These are phyloP conservation scores for Cyphellophora europaea DNA, from an alignment of 2,329 filamentous ascomycete genomes.

Conservation along the genomic window DNA sequence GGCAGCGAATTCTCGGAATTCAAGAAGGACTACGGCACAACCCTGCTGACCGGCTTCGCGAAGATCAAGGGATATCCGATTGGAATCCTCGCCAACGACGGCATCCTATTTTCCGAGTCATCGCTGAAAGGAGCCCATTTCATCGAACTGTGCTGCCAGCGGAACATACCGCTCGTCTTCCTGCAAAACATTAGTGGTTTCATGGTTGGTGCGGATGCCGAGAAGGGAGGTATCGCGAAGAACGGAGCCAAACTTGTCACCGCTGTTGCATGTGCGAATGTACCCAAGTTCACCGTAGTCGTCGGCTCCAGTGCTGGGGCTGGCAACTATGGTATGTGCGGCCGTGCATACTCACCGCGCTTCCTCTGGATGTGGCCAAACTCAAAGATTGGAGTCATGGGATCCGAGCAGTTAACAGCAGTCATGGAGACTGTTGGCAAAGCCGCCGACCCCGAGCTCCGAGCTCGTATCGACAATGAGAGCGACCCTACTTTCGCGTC, in stretches of 20 bases:
- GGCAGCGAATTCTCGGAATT: constrained; percentile 87
- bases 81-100: constrained; percentile 91
- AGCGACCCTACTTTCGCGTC: constrained; percentile 83
- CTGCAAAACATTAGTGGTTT: constrained; percentile 96
- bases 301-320: constrained; percentile 89
- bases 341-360: constrained; percentile 80
- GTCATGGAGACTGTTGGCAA: constrained; percentile 95
- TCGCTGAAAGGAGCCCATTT: constrained; percentile 94
- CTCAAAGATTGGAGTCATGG: constrained; percentile 94
- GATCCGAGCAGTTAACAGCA: constrained; percentile 76
- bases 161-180: constrained; percentile 82
- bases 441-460: constrained; percentile 68
- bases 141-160: constrained; percentile 85
- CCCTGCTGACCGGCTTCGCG: constrained; percentile 86
- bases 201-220: constrained; percentile 91
- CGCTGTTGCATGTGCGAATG: constrained; percentile 84
- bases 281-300: constrained; percentile 94
- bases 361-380: constrained; percentile 98
- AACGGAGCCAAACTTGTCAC: constrained; percentile 96
- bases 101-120: constrained; percentile 83
- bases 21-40: constrained; percentile 82
- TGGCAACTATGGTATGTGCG: constrained; percentile 97
- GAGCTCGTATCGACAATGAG: constrained; percentile 77
- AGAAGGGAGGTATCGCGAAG: constrained; percentile 92
- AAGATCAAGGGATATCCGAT: constrained; percentile 82